Conservation (phyloP, 768 basidiomycete species). For the Lactifluus pinguis region DNA sequence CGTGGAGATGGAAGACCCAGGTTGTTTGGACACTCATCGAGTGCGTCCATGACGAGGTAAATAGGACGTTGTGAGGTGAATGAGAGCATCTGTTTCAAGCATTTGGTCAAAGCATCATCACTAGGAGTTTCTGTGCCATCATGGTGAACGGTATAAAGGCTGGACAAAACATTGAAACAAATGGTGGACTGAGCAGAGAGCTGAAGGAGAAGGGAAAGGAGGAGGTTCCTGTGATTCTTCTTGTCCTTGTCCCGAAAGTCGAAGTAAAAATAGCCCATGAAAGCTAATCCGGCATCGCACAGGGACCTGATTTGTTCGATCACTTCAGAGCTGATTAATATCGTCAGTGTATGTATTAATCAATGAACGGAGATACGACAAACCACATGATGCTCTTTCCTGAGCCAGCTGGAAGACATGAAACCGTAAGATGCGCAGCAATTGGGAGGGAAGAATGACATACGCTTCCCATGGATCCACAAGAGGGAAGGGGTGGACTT, state of each 20-base stretch:
- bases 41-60: neutral
- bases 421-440: neutral
- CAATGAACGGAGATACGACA: neutral
- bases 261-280: neutral
- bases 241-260: neutral
- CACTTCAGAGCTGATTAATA: neutral
- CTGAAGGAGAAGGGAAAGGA: neutral
- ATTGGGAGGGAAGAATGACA: neutral
- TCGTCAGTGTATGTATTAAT: neutral
- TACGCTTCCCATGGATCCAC: neutral
- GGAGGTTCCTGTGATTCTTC: neutral
- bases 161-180: neutral
- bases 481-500: neutral
- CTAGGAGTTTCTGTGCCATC: neutral
- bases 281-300: neutral
- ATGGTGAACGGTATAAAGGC: neutral
- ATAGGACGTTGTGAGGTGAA: neutral
- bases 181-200: neutral
- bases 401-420: neutral
- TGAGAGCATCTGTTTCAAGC: neutral
- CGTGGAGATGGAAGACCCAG: neutral
- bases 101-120: neutral
- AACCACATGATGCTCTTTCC: neutral
- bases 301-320: neutral
- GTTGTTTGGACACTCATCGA: slow-evolving; percentile 2